Conservation (phyloP, 2,329 filamentous ascomycete genomes). For the Diaporthe citriasiana region DNA sequence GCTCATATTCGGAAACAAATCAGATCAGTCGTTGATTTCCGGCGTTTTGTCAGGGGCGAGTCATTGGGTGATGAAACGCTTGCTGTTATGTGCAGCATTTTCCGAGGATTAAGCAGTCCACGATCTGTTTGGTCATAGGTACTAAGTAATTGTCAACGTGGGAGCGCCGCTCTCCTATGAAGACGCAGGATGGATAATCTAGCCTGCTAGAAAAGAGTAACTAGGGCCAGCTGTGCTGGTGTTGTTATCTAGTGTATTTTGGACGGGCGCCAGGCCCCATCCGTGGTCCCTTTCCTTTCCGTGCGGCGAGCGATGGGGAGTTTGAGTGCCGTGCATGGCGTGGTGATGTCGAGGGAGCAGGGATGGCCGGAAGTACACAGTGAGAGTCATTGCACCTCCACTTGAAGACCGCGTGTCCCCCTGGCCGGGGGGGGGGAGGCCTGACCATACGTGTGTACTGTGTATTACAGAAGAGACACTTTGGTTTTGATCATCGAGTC, state of each 20-base stretch:
- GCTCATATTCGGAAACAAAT: constrained; percentile 21
- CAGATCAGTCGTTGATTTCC: constrained; percentile 18
- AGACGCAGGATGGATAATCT: neutral
- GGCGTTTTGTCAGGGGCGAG: constrained; percentile 15
- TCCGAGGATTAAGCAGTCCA: neutral
- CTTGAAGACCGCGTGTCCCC: neutral
- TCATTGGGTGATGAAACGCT: constrained; percentile 2
- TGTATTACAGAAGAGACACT: neutral
- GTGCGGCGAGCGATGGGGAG: neutral
- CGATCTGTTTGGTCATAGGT: neutral
- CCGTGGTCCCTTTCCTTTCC: constrained; percentile 1
- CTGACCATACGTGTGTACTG: neutral
- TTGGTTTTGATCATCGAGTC: constrained; percentile 12
- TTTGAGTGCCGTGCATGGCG: neutral
- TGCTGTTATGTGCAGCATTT: neutral
- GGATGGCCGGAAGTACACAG: neutral
- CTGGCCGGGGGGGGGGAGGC: too few species aligned
- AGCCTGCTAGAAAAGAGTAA: neutral
- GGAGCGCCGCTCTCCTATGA: neutral
- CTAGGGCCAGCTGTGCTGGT: neutral
- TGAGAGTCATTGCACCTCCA: constrained; percentile 25
- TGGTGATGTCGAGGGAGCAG: constrained; percentile 1
- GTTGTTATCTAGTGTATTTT: neutral
- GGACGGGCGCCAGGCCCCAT: neutral
- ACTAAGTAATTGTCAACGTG: neutral